Evolutionary conservation across 495 filamentous ascomycete species (phyloP).

Genomic region (Chaetomium tenue): DNA sequence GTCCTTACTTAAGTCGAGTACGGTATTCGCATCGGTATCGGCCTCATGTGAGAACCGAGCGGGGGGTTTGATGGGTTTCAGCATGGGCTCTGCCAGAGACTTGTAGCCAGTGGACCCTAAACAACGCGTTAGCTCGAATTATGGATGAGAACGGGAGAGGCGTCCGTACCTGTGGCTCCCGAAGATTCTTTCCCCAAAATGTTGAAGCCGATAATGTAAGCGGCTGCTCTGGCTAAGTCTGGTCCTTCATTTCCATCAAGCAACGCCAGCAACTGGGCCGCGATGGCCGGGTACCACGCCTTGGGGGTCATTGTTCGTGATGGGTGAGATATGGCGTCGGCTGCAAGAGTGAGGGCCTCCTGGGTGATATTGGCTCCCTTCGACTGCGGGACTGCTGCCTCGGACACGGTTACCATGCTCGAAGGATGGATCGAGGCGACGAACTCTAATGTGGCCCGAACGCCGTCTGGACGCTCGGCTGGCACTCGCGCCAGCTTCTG

Average conservation of each 20-base stretch:
- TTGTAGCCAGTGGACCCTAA: slow-evolving; percentile 65
- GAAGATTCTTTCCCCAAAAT: slow-evolving; percentile 64
- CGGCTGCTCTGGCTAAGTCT: slow-evolving; percentile 64
- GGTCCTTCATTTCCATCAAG: slow-evolving; percentile 63
- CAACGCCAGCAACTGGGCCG: slow-evolving; percentile 63
- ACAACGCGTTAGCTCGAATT: slow-evolving; percentile 8
- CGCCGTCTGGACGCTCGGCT: slow-evolving; percentile 58
- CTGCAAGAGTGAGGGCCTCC: slow-evolving; percentile 67
- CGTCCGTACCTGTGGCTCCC: slow-evolving; percentile 60
- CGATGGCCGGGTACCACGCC: slow-evolving; percentile 61
- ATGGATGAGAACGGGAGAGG: background rate
- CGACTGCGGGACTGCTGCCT: slow-evolving; percentile 44
- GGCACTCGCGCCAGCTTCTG: slow-evolving; percentile 62
- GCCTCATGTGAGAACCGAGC: slow-evolving; percentile 20
- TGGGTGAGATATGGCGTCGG: slow-evolving; percentile 60
- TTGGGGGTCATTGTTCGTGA: slow-evolving; percentile 57
- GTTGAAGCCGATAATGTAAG: slow-evolving; percentile 72
- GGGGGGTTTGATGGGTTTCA: slow-evolving; percentile 59
- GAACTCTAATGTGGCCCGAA: slow-evolving; percentile 69
- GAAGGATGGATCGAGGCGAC: slow-evolving; percentile 60
- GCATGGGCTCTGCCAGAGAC: slow-evolving; percentile 63
- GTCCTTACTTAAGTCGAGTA: slow-evolving; percentile 44
- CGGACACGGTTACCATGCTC: slow-evolving; percentile 39
- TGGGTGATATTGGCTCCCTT: slow-evolving; percentile 66
- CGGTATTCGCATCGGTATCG: slow-evolving; percentile 27